Conservation (phyloP, 805 yeast species). For the Babjeviella inositovora region DNA sequence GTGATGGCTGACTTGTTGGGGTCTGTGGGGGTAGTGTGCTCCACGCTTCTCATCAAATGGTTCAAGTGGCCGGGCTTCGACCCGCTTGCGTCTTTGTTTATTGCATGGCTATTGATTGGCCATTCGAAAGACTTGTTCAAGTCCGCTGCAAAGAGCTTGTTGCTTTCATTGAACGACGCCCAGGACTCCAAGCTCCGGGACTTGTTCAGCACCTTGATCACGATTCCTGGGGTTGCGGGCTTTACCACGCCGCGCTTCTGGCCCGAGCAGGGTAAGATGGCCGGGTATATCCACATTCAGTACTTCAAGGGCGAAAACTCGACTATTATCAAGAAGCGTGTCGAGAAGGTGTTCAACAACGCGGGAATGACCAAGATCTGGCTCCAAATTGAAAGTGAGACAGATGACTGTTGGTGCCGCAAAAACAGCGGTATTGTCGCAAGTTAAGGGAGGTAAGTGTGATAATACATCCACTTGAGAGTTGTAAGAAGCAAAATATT, state of each 20-base stretch:
- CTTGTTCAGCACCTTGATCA: slow-evolving; percentile 49
- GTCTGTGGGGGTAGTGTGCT: slow-evolving; percentile 90
- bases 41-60: slow-evolving; percentile 61
- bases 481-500: too few species aligned
- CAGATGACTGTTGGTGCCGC: slow-evolving; percentile 57
- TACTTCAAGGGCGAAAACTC: slow-evolving; percentile 50
- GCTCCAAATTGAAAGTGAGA: slow-evolving; percentile 55
- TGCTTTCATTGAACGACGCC: slow-evolving; percentile 38
- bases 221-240: slow-evolving; percentile 67
- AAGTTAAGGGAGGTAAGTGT: neutral
- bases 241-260: slow-evolving; percentile 87
- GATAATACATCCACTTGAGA: too few species aligned
- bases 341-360: slow-evolving; percentile 32
- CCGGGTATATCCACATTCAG: slow-evolving; percentile 80
- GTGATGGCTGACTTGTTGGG: slow-evolving; percentile 93
- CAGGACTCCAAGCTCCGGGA: slow-evolving; percentile 51
- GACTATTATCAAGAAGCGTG: slow-evolving; percentile 40
- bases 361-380: slow-evolving; percentile 35
- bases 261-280: slow-evolving; percentile 36
- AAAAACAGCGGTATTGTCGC: slow-evolving; percentile 1
- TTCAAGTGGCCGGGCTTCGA: slow-evolving; percentile 65
- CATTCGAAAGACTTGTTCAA: slow-evolving; percentile 77
- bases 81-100: slow-evolving; percentile 81
- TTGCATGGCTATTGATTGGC: slow-evolving; percentile 62
- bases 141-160: slow-evolving; percentile 61